Evolutionary conservation across 2,329 filamentous ascomycete genomes (phyloP), one percentile per base, ranked within the genome.

Genomic region (Ceratocystis eucalypticola): DNA sequence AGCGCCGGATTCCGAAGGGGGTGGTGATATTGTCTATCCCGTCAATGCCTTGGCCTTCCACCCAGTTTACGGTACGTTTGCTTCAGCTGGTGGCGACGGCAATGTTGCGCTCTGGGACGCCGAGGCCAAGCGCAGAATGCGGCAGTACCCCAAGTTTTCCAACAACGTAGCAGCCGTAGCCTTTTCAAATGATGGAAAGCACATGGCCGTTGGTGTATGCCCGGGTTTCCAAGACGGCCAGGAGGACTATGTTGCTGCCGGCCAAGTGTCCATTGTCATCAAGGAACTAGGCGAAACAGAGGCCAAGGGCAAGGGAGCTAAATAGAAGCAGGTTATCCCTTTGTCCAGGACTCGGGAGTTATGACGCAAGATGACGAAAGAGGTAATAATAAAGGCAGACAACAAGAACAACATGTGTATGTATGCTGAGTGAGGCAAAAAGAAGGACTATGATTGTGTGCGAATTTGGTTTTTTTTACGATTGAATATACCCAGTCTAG

Each of bases 71-170:
- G 90, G 90, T 69, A 95, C 91, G 0, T 96, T 96, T 75, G 92
- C 91, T 0, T 91, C 88, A 12, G 92, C 90, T 33, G 92, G 92
- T 57, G 92, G 91, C 37, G 92, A 96, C 73, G 90, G 91, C 45
- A 89, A 92, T 7, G 91, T 96, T n/a, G 89, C 90, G 4, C 77
- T 96, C 55, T 96, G 92, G 92, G 92, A 96, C 74, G 91, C 89
- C 8, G 86, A 91, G 71, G 89, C 89, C 66, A 96, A 96, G 84
- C 82, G 91, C 72, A 84, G 92, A 74, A 89, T 96, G 75, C 84
- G 90, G 73, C 89, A 95, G 74, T 96, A 96, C 75, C 89, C 91
- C 72, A 88, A 89, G 72, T 91, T 92, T 67, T 82, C 87, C 17
- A 85, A 91, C 55, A 91, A 87, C 72, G 84, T 96, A 6, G 87